phyloP scores from a whole-genome alignment of 23 red algal species.

The Chondrus crispus region DNA sequence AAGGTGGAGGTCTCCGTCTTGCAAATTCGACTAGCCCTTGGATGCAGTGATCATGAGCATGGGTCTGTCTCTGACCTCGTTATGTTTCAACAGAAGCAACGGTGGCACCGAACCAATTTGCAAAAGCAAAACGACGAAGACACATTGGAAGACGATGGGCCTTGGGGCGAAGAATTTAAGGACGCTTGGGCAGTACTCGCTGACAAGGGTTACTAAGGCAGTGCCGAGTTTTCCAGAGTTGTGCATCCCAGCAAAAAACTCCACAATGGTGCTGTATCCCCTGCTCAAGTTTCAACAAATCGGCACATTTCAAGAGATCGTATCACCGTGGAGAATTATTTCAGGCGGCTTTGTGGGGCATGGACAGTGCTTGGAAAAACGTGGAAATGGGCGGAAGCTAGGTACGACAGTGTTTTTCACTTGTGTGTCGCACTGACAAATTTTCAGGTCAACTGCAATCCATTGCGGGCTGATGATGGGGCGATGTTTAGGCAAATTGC shows the following conservation, averaged over 20 bases:
- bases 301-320: neutral
- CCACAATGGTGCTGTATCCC: neutral
- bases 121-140: neutral
- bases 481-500: neutral
- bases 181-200: neutral
- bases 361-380: neutral
- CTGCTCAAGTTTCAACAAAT: neutral
- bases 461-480: neutral
- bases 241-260: neutral
- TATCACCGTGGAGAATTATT: neutral
- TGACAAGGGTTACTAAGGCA: neutral
- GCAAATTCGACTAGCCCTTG: neutral
- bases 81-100: neutral
- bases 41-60: neutral
- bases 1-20: constrained; percentile 4
- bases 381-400: neutral
- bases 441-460: neutral
- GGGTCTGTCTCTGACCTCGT: neutral
- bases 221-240: neutral
- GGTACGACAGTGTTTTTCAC: neutral
- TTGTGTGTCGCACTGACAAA: neutral
- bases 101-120: neutral
- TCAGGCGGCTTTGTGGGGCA: neutral
- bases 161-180: neutral
- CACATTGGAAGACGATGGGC: neutral